Evolutionary conservation across 208 protist species (phyloP), one percentile per base, ranked within the genome.

Genomic region (Trypanosoma cruzi): DNA sequence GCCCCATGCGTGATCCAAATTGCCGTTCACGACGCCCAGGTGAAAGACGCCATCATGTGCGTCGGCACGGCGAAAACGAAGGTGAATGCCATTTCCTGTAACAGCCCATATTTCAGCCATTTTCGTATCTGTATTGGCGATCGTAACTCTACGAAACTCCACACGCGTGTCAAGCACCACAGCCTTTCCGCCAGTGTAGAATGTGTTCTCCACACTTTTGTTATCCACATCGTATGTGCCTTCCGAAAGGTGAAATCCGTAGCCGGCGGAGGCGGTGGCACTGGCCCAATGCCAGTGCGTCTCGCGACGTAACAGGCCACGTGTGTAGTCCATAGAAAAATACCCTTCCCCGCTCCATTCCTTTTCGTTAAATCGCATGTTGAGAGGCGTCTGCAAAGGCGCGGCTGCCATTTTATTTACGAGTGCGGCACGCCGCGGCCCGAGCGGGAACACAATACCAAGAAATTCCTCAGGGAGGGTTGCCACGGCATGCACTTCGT

Each of bases 261-360:
- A 60, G n/a, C 75, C 64, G 24, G 14, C 58, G 1, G 77, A 67
- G 4, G 64, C 59, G 18, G 67, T 64, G 40, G 80, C 70, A 36
- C 64, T 76, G 14, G 71, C 75, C 80, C 80, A 85, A 52, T 70
- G 49, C 80, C 80, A 81, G 56, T 46, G 57, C 7, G 80, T 85
- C 61, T 72, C 68, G 14, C 80, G 80, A 20, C 80, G 61, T 48
- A 82, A 66, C 16, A 82, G 61, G 22, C 80, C 80, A 14, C 80
- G 66, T 13, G 80, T 86, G 73, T 86, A 86, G 58, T 86, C 80
- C 72, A 86, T 75, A 16, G 80, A 53, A 11, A 85, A 22, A 32
- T 49, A 59, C 8, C 60, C 73, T 1, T 40, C 36, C 14, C 37
- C 54, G 6, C 61, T 22, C 56, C 26, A 59, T 54, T 72, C 37